These are phyloP conservation scores for Trypanosoma rangeli DNA, from an alignment of 208 protist species.

Conservation along the genomic window DNA sequence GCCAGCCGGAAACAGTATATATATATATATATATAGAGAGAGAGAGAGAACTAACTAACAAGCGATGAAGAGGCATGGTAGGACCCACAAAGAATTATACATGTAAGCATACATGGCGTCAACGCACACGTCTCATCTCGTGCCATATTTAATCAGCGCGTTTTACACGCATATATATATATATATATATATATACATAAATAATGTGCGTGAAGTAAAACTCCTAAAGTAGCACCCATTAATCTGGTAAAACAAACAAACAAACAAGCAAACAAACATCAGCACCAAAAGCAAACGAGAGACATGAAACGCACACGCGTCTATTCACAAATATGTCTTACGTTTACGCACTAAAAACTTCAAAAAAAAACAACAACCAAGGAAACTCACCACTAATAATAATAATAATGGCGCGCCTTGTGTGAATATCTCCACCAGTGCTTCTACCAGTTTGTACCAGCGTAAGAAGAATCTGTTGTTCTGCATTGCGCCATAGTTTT, in stretches of 20 bases:
- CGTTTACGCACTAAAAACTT: background rate
- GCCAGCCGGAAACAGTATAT: background rate
- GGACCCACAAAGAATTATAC: background rate
- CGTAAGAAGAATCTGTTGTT: background rate
- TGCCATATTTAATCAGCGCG: background rate
- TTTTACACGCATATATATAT: background rate
- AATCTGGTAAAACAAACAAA: background rate
- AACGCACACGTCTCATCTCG: background rate
- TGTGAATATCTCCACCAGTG: background rate
- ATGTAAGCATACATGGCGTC: background rate
- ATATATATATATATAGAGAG: background rate
- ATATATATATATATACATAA: background rate
- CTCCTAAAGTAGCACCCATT: background rate
- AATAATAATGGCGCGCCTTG: background rate
- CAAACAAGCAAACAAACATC: background rate
- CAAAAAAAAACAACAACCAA: background rate
- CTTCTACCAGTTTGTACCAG: too few relatives aligned
- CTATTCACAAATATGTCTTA: background rate
- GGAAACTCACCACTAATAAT: background rate
- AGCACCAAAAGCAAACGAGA: background rate
- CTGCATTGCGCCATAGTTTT: background rate
- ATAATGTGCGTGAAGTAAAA: background rate
- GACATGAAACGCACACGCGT: background rate
- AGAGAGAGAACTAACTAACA: background rate
- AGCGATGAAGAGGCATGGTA: background rate